Base-by-base conservation (phyloP, 495 filamentous ascomycete genomes). In the Achaetomiella virescens region DNA sequence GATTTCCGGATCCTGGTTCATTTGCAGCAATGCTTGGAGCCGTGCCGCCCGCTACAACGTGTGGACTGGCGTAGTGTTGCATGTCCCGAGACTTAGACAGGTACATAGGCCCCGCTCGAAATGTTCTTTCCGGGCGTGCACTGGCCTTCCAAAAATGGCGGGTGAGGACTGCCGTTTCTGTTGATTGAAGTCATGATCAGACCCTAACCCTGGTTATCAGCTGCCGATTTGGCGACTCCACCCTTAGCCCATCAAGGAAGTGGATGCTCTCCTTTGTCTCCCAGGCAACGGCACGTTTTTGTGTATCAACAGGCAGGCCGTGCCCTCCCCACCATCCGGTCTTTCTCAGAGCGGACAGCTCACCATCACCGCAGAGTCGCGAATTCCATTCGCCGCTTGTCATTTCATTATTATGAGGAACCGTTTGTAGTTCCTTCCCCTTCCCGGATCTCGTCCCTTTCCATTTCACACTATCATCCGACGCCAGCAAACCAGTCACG, bases 251-350 rank as follows among this genome's bases (percentile, higher is more conserved):
- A 15, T 46, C 52, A 48, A 49, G 33, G 9, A 9, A 20, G n/a
- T 43, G 17, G 15, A 29, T 54, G 37, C 29, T 36, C 53, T 36
- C 51, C 37, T 43, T 22, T 35, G 58, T 63, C 46, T 49, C 52
- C 63, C 29, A 60, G 63, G 63, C 60, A 66, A 66, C 63, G 47
- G 52, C 63, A 54, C 55, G 56, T 11, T 21, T 11, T 21, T 6
- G n/a, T 42, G n/a, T 38, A 54, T 63, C 61, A 63, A 63, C 54
- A 62, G 51, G 55, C 33, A 20, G 62, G 55, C 42, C 5, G 14
- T 48, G 51, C 59, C 20, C 40, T 56, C 54, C 41, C 48, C 62
- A 45, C 57, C 31, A 42, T 40, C 54, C 45, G 33, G 18, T 38
- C 54, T 45, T 65, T 48, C 43, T 36, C 36, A 52, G 20, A 40